These are phyloP conservation scores for sweet orange (Citrus sinensis) DNA, from an alignment of 345 rosid genomes.

Conservation along the genomic window DVS_A1.0 CM039166.1:25318501-25319000, in stretches of 20 bases:
- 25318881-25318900: constrained; percentile 4
- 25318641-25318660: background rate
- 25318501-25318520: background rate
- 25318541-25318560: background rate
- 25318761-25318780: background rate
- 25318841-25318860: background rate
- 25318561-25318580: background rate
- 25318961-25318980: constrained; percentile 3
- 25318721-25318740: background rate
- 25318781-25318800: background rate
- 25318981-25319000: background rate
- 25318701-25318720: background rate
- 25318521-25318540: background rate
- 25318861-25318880: too few species aligned
- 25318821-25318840: background rate
- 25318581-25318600: too few species aligned
- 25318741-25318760: too few species aligned
- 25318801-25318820: background rate
- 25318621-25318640: too few species aligned
- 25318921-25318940: background rate
- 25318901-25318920: constrained; percentile 4
- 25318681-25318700: background rate
- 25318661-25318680: background rate
- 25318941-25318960: background rate
- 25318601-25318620: background rate